Evolutionary conservation across 306 rosid genomes (phyloP).

Genomic region (Begonia loranthoides): DNA sequence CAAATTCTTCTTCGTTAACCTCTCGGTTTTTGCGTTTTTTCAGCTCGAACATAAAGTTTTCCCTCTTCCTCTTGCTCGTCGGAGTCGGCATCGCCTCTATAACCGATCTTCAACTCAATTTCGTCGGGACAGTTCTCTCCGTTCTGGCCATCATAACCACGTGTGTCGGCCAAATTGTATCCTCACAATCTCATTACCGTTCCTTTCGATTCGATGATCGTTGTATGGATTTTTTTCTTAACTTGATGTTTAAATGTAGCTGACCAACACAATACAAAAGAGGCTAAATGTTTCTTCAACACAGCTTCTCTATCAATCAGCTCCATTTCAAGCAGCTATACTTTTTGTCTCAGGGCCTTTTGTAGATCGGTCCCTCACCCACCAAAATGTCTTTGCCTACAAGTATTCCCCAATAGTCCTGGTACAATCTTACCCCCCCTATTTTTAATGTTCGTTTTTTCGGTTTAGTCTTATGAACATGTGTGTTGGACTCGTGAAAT

Average conservation of each 20-base stretch:
- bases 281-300: slow-evolving; percentile 89
- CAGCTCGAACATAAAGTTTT: slow-evolving; percentile 72
- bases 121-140: slow-evolving; percentile 65
- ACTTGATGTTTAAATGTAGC: slow-evolving; percentile 40
- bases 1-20: not conserved
- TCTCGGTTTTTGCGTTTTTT: too few species aligned
- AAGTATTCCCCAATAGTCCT: slow-evolving; percentile 71
- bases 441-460: too few species aligned
- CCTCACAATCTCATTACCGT: slow-evolving; percentile 10
- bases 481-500: too few species aligned
- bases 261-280: slow-evolving; percentile 95
- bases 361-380: slow-evolving; percentile 75
- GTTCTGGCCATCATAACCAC: slow-evolving; percentile 86
- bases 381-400: slow-evolving; percentile 64
- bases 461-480: too few species aligned
- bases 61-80: slow-evolving; percentile 58
- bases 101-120: slow-evolving; percentile 95
- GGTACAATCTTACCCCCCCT: slow-evolving; percentile 19
- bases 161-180: slow-evolving; percentile 94
- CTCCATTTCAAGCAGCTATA: slow-evolving; percentile 97
- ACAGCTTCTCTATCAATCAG: slow-evolving; percentile 84
- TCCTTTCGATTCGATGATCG: too few species aligned
- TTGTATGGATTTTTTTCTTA: slow-evolving; percentile 20
- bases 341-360: slow-evolving; percentile 86
- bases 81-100: slow-evolving; percentile 98